Evolutionary conservation across 179 eudicot genomes (phyloP).

Genomic region (Pouteria campechiana): DNA sequence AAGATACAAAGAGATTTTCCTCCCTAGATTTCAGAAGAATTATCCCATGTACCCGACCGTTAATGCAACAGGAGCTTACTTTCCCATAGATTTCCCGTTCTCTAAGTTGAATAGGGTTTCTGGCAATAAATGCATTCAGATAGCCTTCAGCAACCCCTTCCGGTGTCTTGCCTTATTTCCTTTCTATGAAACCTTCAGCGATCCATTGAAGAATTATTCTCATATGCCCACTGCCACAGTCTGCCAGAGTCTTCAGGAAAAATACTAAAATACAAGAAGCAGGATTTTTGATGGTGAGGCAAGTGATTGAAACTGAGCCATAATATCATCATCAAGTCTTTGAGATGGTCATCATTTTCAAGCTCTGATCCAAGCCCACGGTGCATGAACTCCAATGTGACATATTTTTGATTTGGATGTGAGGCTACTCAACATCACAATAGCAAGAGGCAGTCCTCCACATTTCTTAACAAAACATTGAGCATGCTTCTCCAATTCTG

Average conservation of each 20-base stretch:
- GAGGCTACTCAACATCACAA: constrained; percentile 9
- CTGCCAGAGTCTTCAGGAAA: constrained; percentile 15
- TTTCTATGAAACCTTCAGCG: constrained; percentile 25
- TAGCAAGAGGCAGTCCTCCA: constrained; percentile 19
- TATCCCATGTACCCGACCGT: constrained; percentile 8
- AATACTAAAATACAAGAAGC: constrained; percentile 23
- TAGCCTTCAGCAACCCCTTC: constrained; percentile 21
- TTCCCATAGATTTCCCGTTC: constrained; percentile 2
- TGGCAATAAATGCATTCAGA: constrained; percentile 16
- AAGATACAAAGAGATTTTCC: constrained; percentile 4
- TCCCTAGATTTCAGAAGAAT: constrained; percentile 2
- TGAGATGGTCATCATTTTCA: neutral
- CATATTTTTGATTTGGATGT: constrained; percentile 5
- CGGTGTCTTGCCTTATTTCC: neutral
- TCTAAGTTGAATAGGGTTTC: constrained; percentile 9
- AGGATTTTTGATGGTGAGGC: constrained; percentile 12
- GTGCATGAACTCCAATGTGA: constrained; percentile 4
- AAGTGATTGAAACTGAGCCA: constrained; percentile 13
- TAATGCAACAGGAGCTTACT: constrained; percentile 4
- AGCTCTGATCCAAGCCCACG: constrained; percentile 4
- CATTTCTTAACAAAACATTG: constrained; percentile 11
- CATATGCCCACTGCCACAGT: neutral
- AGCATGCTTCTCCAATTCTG: constrained; percentile 3
- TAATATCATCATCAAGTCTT: constrained; percentile 1
- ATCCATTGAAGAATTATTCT: constrained; percentile 18